A percentile compares a stretch with the other conserved stretches of the same genome.
phyloP scores from a whole-genome alignment of 805 yeast genomes.

The Kuraishia floccosa region DNA sequence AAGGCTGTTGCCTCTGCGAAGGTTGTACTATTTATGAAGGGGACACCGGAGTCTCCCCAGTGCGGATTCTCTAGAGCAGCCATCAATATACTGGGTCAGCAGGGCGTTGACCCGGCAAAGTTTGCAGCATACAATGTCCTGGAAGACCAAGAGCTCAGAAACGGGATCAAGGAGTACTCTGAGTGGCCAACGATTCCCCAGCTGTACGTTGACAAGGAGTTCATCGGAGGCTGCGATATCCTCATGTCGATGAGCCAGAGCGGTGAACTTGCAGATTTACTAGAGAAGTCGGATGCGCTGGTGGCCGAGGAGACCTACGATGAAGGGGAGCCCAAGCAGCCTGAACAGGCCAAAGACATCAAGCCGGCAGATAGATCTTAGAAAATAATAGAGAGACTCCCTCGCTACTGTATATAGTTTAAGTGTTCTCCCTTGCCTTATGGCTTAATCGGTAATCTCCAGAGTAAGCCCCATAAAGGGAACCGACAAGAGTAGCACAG shows the following conservation, averaged over 20 bases:
- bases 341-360: no score
- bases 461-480: no score
- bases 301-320: constrained; percentile 83
- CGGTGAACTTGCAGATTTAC: constrained; percentile 83
- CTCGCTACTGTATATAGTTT: no score
- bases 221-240: constrained; percentile 96
- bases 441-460: no score
- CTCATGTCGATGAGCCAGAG: constrained; percentile 79
- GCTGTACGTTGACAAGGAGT: constrained; percentile 80
- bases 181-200: constrained; percentile 99
- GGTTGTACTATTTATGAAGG: constrained; percentile 96
- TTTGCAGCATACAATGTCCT: constrained; percentile 96
- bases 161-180: constrained; percentile 90
- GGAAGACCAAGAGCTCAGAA: constrained; percentile 89
- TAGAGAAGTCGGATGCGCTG: constrained; percentile 70
- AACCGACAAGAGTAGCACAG: no score
- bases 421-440: no score
- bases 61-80: constrained; percentile 97
- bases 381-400: no score
- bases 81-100: constrained; percentile 85
- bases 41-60: constrained; percentile 95
- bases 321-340: no score
- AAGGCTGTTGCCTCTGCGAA: constrained; percentile 82
- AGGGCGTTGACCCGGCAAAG: constrained; percentile 93
- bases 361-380: no score